Evolutionary conservation across 106 monocot genomes (phyloP).

Genomic region (Apostasia ramifera): DNA sequence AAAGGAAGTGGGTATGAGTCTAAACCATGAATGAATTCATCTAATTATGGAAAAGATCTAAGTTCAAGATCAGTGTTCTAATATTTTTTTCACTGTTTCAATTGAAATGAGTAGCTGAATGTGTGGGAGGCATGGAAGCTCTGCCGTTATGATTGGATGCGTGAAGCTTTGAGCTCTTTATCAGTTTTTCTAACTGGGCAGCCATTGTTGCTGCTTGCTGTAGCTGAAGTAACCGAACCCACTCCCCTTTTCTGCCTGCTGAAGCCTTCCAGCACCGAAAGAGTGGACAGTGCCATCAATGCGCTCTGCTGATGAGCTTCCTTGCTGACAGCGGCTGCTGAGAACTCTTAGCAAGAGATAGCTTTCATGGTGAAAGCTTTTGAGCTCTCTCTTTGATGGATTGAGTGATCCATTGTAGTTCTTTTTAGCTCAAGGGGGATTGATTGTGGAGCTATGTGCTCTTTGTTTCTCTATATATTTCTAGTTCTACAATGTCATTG

Average conservation of each 20-base stretch:
- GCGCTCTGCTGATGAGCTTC: neutral
- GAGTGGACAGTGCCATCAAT: slow-evolving; percentile 5
- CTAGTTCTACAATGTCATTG: too few species aligned
- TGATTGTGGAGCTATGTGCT: too few species aligned
- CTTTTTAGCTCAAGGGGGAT: too few species aligned
- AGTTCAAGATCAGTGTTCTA: neutral
- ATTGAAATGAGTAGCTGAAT: slow-evolving; percentile 1
- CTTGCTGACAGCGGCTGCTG: neutral
- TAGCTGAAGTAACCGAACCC: slow-evolving; percentile 2
- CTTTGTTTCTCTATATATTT: too few species aligned
- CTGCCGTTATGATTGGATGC: slow-evolving; percentile 16
- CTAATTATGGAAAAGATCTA: neutral
- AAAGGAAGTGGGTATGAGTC: slow-evolving; percentile 44
- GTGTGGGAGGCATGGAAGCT: slow-evolving; percentile 11
- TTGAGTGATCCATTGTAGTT: too few species aligned
- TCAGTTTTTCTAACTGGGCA: neutral
- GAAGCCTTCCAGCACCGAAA: neutral
- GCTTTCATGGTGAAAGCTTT: too few species aligned
- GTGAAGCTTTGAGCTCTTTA: slow-evolving; percentile 9
- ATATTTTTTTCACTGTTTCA: neutral
- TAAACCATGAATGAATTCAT: neutral
- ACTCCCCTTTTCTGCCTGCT: neutral
- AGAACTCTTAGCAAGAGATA: too few species aligned
- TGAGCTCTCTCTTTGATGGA: too few species aligned
- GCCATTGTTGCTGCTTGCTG: neutral